These are phyloP conservation scores for Phytophthora vignae DNA, from an alignment of 352 stramenopile species.

Conservation along the genomic window DNA sequence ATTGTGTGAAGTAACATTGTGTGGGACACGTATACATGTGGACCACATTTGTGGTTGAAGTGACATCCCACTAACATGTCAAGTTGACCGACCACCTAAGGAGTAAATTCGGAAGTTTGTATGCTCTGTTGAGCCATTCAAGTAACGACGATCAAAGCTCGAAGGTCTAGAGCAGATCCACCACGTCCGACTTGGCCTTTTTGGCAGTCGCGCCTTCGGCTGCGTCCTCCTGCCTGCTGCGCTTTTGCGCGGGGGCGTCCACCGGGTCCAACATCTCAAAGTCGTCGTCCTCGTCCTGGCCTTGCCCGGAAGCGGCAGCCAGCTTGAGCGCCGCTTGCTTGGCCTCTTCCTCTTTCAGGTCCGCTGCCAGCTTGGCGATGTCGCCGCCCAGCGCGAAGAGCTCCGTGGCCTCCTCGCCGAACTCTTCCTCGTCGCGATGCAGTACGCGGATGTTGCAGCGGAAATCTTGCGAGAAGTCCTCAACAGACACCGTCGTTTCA, in stretches of 20 bases:
- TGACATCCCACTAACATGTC: no score
- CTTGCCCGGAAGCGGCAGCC: conserved; percentile 9
- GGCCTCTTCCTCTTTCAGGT: conserved; percentile 48
- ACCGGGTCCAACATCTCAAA: conserved; percentile 39
- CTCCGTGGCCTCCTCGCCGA: conserved; percentile 75
- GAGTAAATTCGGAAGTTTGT: background rate
- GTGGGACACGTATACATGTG: no score
- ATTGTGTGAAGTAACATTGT: background rate
- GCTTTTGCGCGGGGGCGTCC: conserved; percentile 33
- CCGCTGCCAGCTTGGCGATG: conserved; percentile 59
- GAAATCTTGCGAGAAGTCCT: conserved; percentile 97
- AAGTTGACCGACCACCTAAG: no score
- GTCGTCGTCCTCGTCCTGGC: conserved; percentile 34
- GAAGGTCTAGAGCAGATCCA: conserved; percentile 29
- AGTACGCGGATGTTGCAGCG: conserved; percentile 85
- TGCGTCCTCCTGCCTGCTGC: conserved; percentile 16
- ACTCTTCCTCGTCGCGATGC: conserved; percentile 67
- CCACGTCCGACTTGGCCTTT: conserved; percentile 35
- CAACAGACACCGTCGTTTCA: conserved; percentile 92
- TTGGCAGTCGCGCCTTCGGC: conserved; percentile 20
- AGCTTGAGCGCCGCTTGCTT: conserved; percentile 42
- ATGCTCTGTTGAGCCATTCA: background rate
- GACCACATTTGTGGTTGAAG: no score
- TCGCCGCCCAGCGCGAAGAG: conserved; percentile 83
- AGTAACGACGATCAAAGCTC: conserved; percentile 13